A percentile compares a stretch with the other conserved stretches of the same genome.
Conservation (phyloP, 2,329 filamentous ascomycete species). For the Ophiocordyceps sinensis region DNA sequence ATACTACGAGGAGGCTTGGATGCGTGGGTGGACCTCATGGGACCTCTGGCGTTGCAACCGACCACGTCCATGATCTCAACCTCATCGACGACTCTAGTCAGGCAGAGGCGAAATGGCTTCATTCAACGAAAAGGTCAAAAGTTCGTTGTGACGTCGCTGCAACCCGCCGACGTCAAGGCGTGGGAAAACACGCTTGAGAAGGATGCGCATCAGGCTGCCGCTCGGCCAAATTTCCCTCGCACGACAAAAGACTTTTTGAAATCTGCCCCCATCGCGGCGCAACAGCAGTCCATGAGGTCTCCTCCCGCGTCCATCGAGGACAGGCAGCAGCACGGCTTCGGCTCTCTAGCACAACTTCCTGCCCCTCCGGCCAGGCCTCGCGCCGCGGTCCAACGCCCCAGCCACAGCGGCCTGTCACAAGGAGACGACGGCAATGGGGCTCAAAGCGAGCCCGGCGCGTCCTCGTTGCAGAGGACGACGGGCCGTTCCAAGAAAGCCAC, state of each 20-base stretch:
- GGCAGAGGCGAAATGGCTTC: constrained; percentile 10
- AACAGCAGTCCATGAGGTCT: constrained; percentile 45
- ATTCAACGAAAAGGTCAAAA: constrained; percentile 24
- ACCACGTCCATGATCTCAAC: constrained; percentile 19
- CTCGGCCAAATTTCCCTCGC: constrained; percentile 42
- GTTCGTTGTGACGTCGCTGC: constrained; percentile 50
- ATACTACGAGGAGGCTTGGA: constrained; percentile 71
- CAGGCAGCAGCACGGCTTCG: constrained; percentile 16
- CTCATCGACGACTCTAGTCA: background rate
- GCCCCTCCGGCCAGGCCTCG: constrained; percentile 51
- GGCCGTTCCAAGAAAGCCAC: constrained; percentile 22
- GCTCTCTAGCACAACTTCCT: constrained; percentile 32
- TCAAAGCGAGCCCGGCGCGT: constrained; percentile 24
- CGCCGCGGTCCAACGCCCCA: constrained; percentile 52
- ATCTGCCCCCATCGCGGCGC: constrained; percentile 56
- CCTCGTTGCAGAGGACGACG: constrained; percentile 18
- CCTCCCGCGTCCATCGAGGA: constrained; percentile 10
- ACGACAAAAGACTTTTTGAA: constrained; percentile 75
- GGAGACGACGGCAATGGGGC: constrained; percentile 19
- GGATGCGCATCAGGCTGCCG: constrained; percentile 38
- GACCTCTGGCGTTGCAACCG: constrained; percentile 43
- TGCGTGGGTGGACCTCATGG: constrained; percentile 77
- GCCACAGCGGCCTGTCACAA: constrained; percentile 60
- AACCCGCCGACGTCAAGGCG: constrained; percentile 63
- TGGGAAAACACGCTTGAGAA: constrained; percentile 67